phyloP scores from a whole-genome alignment of 116 monocot genomes.

The Papilionanthe hybrid region DNA sequence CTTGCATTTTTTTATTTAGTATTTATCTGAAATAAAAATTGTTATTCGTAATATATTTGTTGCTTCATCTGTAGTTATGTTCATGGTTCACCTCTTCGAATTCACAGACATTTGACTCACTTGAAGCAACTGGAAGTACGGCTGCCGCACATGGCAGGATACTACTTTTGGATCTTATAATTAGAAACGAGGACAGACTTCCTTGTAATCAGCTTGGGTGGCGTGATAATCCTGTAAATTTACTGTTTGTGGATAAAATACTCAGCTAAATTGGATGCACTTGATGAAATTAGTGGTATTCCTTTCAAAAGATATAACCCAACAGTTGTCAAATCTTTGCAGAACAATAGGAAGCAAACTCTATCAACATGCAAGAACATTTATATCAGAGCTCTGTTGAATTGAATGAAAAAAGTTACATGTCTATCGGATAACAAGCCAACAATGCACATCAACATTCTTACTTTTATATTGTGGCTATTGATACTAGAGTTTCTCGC shows the following conservation, averaged over 20 bases:
- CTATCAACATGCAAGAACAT: conserved; percentile 37
- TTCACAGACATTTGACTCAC: conserved; percentile 54
- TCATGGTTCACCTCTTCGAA: conserved; percentile 73
- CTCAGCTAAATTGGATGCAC: conserved; percentile 33
- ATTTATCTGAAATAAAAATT: background rate
- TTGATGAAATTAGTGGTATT: conserved; percentile 27
- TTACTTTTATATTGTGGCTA: conserved; percentile 59
- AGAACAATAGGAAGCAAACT: conserved; percentile 55
- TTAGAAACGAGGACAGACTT: conserved; percentile 94
- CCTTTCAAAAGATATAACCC: conserved; percentile 25
- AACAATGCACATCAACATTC: conserved; percentile 2
- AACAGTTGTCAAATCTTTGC: conserved; percentile 18
- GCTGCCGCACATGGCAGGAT: conserved; percentile 72
- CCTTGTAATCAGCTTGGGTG: conserved; percentile 79
- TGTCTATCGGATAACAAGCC: background rate
- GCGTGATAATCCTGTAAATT: conserved; percentile 86
- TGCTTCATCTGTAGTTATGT: conserved; percentile 54
- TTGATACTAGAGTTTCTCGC: conserved; percentile 48
- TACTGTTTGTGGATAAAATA: conserved; percentile 44
- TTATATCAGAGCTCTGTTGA: conserved; percentile 12
- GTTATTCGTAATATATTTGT: background rate
- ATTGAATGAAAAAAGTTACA: conserved; percentile 4
- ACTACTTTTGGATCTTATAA: conserved; percentile 73
- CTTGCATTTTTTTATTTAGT: no score
- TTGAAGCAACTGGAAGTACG: conserved; percentile 47